Conservation (phyloP, 1,139 yeast genomes). For the Pichia cactophila region DNA sequence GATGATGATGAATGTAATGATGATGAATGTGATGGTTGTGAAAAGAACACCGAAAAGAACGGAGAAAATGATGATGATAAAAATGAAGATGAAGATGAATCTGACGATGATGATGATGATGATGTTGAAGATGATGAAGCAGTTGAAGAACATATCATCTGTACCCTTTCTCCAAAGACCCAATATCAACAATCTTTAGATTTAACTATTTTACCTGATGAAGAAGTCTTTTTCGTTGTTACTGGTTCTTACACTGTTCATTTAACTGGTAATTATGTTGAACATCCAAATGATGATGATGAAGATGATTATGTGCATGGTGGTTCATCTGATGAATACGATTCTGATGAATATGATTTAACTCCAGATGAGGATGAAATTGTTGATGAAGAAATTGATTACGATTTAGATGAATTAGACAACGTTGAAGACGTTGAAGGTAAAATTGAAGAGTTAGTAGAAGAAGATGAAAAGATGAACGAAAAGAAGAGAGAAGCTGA, state of each 20-base stretch:
- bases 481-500: conserved; percentile 33
- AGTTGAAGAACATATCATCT: conserved; percentile 70
- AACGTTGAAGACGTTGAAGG: conserved; percentile 48
- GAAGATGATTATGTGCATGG: conserved; percentile 48
- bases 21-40: conserved; percentile 20
- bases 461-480: conserved; percentile 37
- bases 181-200: conserved; percentile 89
- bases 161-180: conserved; percentile 81
- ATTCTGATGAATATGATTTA: conserved; percentile 73
- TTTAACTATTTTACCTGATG: conserved; percentile 85
- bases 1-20: conserved; percentile 33
- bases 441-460: conserved; percentile 54
- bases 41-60: conserved; percentile 34
- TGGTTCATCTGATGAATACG: conserved; percentile 41
- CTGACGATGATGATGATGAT: conserved; percentile 42
- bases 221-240: conserved; percentile 88
- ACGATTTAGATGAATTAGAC: conserved; percentile 58
- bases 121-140: conserved; percentile 49
- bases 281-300: conserved; percentile 81
- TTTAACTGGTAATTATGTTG: conserved; percentile 90
- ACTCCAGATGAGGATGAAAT: conserved; percentile 92
- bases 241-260: conserved; percentile 94
- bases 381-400: conserved; percentile 35
- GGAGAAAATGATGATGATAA: conserved; percentile 38
- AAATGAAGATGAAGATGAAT: conserved; percentile 30